Evolutionary conservation across 208 protist species (phyloP).

Genomic region (Phytomonas sp.): DNA sequence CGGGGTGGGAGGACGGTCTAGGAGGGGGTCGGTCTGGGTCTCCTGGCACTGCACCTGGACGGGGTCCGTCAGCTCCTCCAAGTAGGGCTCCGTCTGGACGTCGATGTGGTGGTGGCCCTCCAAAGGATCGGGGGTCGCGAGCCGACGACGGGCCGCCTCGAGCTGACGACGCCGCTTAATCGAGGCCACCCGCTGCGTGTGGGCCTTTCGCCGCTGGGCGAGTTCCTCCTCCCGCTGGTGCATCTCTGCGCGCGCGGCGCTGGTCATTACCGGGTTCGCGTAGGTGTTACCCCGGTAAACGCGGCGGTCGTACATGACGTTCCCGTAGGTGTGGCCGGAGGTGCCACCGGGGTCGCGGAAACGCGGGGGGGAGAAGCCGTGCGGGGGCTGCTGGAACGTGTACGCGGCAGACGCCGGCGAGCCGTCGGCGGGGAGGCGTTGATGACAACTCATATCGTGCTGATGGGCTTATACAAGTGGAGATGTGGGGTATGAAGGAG

Average conservation of each 20-base stretch:
- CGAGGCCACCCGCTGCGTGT: slow-evolving; percentile 41
- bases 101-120: slow-evolving; percentile 87
- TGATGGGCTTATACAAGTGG: not conserved
- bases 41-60: slow-evolving; percentile 74
- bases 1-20: slow-evolving; percentile 92
- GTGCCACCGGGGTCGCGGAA: slow-evolving; percentile 63
- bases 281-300: slow-evolving; percentile 95
- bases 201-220: slow-evolving; percentile 49
- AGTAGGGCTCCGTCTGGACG: slow-evolving; percentile 95
- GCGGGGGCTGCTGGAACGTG: slow-evolving; percentile 86
- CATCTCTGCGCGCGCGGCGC: slow-evolving; percentile 52
- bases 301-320: slow-evolving; percentile 94
- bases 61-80: slow-evolving; percentile 93
- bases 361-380: slow-evolving; percentile 68
- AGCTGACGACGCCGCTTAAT: slow-evolving; percentile 66
- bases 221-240: slow-evolving; percentile 57
- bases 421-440: slow-evolving; percentile 37
- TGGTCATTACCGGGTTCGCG: slow-evolving; percentile 79
- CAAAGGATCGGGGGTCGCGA: slow-evolving; percentile 83
- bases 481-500: slow-evolving; percentile 1
- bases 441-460: not conserved
- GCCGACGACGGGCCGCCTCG: slow-evolving; percentile 34
- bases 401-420: slow-evolving; percentile 55
- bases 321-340: slow-evolving; percentile 64
- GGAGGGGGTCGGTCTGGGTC: slow-evolving; percentile 94